Evolutionary conservation across 2,329 filamentous ascomycete species (phyloP).

Genomic region (Metarhizium album): DNA sequence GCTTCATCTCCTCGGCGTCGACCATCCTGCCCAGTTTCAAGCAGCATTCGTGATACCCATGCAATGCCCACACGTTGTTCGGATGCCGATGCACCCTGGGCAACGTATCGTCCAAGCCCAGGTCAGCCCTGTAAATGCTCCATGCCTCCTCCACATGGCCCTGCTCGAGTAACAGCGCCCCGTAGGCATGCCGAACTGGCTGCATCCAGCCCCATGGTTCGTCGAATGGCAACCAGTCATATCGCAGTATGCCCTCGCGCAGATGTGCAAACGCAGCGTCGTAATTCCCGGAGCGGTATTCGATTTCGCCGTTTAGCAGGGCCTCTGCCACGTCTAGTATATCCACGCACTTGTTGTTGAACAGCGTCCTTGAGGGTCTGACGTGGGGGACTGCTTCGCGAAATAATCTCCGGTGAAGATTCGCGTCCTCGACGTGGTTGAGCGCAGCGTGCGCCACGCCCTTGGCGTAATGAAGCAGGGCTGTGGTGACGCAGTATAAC

Average conservation of each 20-base stretch:
- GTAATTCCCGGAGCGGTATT: slow-evolving; percentile 52
- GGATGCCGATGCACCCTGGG: slow-evolving; percentile 56
- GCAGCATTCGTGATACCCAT: slow-evolving; percentile 63
- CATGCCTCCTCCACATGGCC: slow-evolving; percentile 44
- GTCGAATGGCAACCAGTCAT: slow-evolving; percentile 56
- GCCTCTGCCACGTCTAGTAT: slow-evolving; percentile 52
- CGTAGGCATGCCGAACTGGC: slow-evolving; percentile 59
- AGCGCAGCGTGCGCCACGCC: slow-evolving; percentile 55
- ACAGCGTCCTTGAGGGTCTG: slow-evolving; percentile 42
- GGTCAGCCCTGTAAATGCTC: slow-evolving; percentile 47
- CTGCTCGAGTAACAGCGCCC: slow-evolving; percentile 58
- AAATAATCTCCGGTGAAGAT: slow-evolving; percentile 40
- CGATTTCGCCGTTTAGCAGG: slow-evolving; percentile 65
- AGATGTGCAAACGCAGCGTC: slow-evolving; percentile 49
- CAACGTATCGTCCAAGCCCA: slow-evolving; percentile 48
- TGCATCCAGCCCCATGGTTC: slow-evolving; percentile 79
- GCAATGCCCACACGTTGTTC: slow-evolving; percentile 66
- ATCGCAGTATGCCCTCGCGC: slow-evolving; percentile 43
- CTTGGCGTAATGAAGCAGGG: slow-evolving; percentile 57
- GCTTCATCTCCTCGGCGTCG: slow-evolving; percentile 25
- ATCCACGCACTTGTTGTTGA: slow-evolving; percentile 33
- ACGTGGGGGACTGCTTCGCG: slow-evolving; percentile 38
- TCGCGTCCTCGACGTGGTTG: slow-evolving; percentile 43
- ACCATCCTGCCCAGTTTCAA: slow-evolving; percentile 32
- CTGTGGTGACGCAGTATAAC: slow-evolving; percentile 60